These are phyloP conservation scores for Cornus suecica DNA, from an alignment of 148 eudicot species.

Conservation along the genomic window DNA sequence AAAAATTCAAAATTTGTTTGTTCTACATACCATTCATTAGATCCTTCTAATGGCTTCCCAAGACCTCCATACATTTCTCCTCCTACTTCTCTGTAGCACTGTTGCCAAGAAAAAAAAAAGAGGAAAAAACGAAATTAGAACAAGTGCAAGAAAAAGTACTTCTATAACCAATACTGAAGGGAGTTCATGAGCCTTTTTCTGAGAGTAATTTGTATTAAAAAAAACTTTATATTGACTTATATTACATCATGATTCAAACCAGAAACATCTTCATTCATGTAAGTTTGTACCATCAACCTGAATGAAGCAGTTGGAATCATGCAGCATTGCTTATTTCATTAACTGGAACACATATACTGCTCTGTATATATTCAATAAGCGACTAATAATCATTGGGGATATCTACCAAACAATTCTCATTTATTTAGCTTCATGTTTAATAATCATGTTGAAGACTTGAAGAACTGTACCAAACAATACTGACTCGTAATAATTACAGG, in stretches of 20 bases:
- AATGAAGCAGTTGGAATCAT: not conserved
- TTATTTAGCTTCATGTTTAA: too few relatives aligned
- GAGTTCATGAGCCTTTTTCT: not conserved
- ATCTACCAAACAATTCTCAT: too few relatives aligned
- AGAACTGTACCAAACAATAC: not conserved
- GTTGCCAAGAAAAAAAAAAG: slow-evolving; percentile 13
- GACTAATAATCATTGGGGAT: not conserved
- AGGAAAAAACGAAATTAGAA: not conserved
- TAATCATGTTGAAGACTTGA: not conserved
- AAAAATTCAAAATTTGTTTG: not conserved
- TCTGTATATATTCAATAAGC: not conserved
- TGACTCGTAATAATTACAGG: not conserved
- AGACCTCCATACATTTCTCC: slow-evolving; percentile 64
- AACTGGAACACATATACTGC: not conserved
- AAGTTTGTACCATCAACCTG: not conserved
- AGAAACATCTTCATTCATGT: not conserved
- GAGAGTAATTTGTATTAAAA: not conserved
- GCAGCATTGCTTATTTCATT: not conserved
- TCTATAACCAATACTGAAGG: not conserved
- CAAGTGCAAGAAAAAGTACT: not conserved
- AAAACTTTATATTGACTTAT: not conserved
- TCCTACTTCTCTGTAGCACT: slow-evolving; percentile 80
- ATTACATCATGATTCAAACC: too few relatives aligned
- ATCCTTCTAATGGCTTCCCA: slow-evolving; percentile 73
- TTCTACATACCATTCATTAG: slow-evolving; percentile 68